Base-by-base conservation (phyloP, 192 early-diverging fungal species). In the Radiomyces spectabilis region DNA sequence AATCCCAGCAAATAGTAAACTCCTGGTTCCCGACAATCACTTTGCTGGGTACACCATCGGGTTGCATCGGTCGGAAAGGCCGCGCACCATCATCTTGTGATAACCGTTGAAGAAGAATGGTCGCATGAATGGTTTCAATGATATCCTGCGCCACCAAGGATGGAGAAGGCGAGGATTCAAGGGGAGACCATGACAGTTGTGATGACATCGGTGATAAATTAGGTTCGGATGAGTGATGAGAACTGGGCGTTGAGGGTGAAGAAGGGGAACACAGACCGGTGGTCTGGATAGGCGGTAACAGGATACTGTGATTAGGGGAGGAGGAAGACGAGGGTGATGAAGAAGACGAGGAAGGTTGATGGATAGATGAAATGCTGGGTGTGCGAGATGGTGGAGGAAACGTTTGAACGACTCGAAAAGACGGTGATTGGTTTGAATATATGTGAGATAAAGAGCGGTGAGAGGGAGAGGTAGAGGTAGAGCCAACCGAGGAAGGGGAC, bases 61-160 rank as follows among this genome's bases (percentile, higher is more conserved):
- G 32, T 25, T 31, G 35, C 54, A 57, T 47, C 0, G 62, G 62
- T 21, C 43, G 46, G 30, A 64, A 57, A 21, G 74, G 74, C 1
- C 74, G 56, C n/a, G 51, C 50, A 3, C 74, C 74, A 46, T 76
- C 70, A 46, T 76, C 74, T 47, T 76, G 74, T 2, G 74, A 76
- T 53, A 76, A 58, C 7, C 66, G 37, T 37, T 76, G 74, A 2
- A 76, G 55, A 30, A 56, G 43, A 9, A 64, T 64, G 4, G 62
- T 64, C 13, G 62, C 62, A 50, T 64, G 57, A 40, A 64, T 64
- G 3, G 54, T 48, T 16, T 55, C 62, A 12, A 64, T 51, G 9
- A 64, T 51, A 34, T 64, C 62, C 45, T 61, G 33, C 9, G n/a
- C n/a, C 25, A 39, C 9, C 16, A 5, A 13, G 19, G 39, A 21